Conservation (phyloP, 257 asterid species). For the Lithospermum erythrorhizon region DNA sequence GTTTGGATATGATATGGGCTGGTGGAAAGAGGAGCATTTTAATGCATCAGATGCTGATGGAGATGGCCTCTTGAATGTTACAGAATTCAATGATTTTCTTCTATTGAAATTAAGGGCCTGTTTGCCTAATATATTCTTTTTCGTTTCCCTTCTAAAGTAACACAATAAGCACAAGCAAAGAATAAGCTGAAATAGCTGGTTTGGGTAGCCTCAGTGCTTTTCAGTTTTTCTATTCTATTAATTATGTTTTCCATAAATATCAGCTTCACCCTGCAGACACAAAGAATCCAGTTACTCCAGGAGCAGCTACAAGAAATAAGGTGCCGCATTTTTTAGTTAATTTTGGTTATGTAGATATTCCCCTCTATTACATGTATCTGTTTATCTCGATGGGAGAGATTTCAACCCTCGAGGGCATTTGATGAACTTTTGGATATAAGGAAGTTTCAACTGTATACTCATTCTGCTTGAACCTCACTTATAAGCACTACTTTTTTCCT, state of each 20-base stretch:
- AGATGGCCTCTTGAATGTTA: slow-evolving; percentile 68
- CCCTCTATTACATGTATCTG: background rate
- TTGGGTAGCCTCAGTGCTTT: slow-evolving; percentile 4
- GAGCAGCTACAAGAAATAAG: slow-evolving; percentile 98
- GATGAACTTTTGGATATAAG: background rate
- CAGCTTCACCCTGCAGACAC: slow-evolving; percentile 94
- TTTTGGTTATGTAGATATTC: background rate
- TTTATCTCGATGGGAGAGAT: background rate
- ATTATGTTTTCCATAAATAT: slow-evolving; percentile 7
- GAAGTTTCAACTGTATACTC: no score
- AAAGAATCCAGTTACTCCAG: slow-evolving; percentile 52
- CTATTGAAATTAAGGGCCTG: background rate
- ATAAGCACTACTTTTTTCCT: background rate
- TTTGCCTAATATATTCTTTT: background rate
- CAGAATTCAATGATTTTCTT: slow-evolving; percentile 91
- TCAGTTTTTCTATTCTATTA: slow-evolving; percentile 4
- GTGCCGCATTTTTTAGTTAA: slow-evolving; percentile 22
- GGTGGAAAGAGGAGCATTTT: slow-evolving; percentile 99
- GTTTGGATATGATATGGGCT: slow-evolving; percentile 79
- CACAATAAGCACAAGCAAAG: background rate
- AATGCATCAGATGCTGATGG: slow-evolving; percentile 90
- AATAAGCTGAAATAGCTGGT: background rate
- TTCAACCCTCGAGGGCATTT: background rate
- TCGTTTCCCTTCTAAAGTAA: slow-evolving; percentile 1
- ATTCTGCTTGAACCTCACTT: background rate